These are phyloP conservation scores for Neonectria hederae DNA, from an alignment of 2,329 filamentous ascomycete genomes.

Conservation along the genomic window DNA sequence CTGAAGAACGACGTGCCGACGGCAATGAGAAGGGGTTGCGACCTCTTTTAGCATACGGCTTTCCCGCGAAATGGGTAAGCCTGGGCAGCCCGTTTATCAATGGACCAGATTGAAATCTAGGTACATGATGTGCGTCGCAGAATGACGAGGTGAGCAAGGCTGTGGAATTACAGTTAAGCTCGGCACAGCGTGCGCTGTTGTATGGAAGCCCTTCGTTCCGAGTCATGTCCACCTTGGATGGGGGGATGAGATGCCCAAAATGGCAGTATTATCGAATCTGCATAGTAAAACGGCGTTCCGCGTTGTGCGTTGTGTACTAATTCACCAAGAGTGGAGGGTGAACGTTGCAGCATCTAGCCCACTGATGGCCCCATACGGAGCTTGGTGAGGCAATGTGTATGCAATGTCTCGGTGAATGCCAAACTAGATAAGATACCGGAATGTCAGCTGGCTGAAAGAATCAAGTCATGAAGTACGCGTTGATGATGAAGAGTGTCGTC, in stretches of 20 bases:
- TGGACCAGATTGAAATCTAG: neutral
- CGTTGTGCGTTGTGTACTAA: neutral
- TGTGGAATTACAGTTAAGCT: constrained; percentile 22
- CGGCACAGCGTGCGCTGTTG: constrained; percentile 30
- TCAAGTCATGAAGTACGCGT: neutral
- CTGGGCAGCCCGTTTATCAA: constrained; percentile 5
- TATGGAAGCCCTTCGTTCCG: constrained; percentile 17
- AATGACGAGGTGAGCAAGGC: constrained; percentile 27
- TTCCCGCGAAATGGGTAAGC: constrained; percentile 8
- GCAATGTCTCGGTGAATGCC: neutral
- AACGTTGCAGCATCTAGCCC: neutral
- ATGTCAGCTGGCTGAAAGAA: constrained; percentile 8
- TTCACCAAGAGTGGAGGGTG: neutral
- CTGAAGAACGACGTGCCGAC: constrained; percentile 16
- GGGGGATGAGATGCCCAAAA: constrained; percentile 12
- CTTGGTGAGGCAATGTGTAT: neutral
- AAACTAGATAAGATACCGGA: neutral
- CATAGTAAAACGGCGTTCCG: constrained; percentile 15
- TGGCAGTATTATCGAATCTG: constrained; percentile 14
- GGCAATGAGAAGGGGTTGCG: constrained; percentile 16
- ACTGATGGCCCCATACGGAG: constrained; percentile 1
- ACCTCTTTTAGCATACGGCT: constrained; percentile 29
- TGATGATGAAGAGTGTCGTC: constrained; percentile 50
- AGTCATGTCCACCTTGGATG: constrained; percentile 31
- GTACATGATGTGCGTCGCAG: constrained; percentile 28